These are phyloP conservation scores for Backusella luteola DNA, from an alignment of 192 early-diverging fungal genomes.

Conservation along the genomic window DNA sequence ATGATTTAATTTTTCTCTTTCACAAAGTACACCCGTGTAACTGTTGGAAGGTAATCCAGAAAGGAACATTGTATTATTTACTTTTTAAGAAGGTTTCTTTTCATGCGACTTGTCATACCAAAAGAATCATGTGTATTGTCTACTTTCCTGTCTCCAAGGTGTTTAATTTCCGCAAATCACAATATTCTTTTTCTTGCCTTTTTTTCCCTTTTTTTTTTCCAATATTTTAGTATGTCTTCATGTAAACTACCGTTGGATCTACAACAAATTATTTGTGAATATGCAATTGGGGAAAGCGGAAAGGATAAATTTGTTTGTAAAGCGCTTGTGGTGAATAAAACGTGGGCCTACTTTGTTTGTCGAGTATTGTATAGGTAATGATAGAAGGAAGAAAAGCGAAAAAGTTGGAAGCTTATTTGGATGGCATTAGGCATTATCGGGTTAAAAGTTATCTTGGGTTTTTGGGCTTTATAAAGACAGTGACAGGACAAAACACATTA, in stretches of 20 bases:
- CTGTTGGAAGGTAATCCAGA: neutral
- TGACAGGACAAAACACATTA: neutral
- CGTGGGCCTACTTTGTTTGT: neutral
- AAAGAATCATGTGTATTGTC: neutral
- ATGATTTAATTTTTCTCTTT: neutral
- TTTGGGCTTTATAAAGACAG: neutral
- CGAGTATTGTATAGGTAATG: neutral
- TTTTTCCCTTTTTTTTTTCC: neutral
- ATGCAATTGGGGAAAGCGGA: neutral
- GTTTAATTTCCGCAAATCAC: neutral
- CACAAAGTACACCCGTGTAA: neutral
- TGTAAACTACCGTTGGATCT: neutral
- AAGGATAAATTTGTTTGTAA: neutral
- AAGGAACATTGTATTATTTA: neutral
- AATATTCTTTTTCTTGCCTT: neutral
- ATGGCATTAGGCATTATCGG: neutral
- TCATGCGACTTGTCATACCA: neutral
- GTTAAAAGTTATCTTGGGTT: neutral
- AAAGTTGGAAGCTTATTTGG: no score
- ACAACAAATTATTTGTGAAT: conserved; percentile 4
- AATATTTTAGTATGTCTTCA: neutral
- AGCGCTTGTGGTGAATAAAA: neutral
- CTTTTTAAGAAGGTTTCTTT: neutral
- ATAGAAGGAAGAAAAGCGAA: no score
- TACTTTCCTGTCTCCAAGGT: neutral